Evolutionary conservation across 108 stramenopile genomes (phyloP), one percentile per base, ranked within the genome.

Genomic region (Nitzschia sp.): DNA sequence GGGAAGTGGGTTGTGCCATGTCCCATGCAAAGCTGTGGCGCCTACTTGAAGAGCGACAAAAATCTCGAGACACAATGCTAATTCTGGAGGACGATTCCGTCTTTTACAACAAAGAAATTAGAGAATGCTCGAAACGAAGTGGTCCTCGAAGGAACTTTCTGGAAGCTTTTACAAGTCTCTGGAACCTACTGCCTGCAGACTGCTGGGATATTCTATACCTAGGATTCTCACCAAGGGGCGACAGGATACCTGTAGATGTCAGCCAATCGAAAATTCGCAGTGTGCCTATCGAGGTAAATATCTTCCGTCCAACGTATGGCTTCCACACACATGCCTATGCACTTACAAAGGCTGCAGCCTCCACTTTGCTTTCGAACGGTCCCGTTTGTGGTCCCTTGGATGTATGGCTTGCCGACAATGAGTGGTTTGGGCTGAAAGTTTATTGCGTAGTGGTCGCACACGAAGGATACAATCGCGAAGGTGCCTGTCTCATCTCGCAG

Each of bases 341-440:
- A 16, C 15, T 81, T 11, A 61, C 32, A 25, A 48, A 35, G 29
- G 1, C 15, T 21, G 80, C 68, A 2, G 80, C 80, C 17, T 0
- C 15, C 26, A 55, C 1, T 2, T 35, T 81, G 45, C 52, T 81
- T 22, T 0, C 35, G 4, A 32, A 70, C 25, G 45, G 77, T 2
- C 80, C 80, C 4, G 68, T 78, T 1, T 34, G 30, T 1, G 80
- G 80, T 1, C 80, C 80, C 25, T 26, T 81, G 9, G 80, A 81
- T 52, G 77, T 78, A 1, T 81, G 80, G 80, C 68, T 81, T 32
- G 80, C 80, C 4, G 80, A 81, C 45, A 78, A 81, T 58, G 23
- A 63, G 15, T 81, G 80, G 80, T 81, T 81, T 32, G 76, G 62
- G 23, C n/a, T 76, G 27, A 22, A 58, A 0, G 77, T 78, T 19